Percentiles rank a stretch among this genome's conserved stretches.
Conservation (phyloP, 192 early-diverging fungal species). For the Entomortierella beljakovae region DNA sequence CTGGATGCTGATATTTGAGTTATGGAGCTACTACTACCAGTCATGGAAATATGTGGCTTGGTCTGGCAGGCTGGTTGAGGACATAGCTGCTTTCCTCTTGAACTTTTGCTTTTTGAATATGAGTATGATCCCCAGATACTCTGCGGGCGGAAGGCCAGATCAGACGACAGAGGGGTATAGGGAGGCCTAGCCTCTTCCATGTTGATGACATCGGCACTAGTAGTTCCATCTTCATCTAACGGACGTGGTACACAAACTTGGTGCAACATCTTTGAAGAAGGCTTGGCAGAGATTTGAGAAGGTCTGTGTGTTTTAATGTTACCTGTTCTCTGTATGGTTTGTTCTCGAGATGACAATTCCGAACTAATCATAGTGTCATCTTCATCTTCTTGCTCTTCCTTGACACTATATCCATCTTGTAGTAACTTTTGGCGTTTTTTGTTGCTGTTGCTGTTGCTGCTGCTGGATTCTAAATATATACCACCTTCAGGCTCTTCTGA, state of each 20-base stretch:
- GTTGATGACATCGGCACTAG: background rate
- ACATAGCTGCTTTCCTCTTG: background rate
- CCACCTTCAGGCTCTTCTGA: conserved; percentile 23
- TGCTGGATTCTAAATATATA: background rate
- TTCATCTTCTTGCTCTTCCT: background rate
- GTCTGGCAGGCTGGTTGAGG: too few species aligned
- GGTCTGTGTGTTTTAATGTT: too few species aligned
- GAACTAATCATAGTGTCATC: background rate
- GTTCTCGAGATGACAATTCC: background rate
- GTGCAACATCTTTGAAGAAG: background rate
- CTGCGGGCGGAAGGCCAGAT: conserved; percentile 17
- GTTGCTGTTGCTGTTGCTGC: too few species aligned
- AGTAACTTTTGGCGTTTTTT: too few species aligned
- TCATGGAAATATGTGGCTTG: background rate
- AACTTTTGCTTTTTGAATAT: conserved; percentile 9
- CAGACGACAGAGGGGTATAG: background rate
- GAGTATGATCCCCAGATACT: conserved; percentile 32
- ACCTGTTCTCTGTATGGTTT: background rate
- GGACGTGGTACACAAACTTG: too few species aligned
- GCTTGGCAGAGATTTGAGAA: background rate
- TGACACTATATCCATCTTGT: too few species aligned
- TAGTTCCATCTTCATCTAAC: too few species aligned
- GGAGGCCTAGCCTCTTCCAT: background rate
- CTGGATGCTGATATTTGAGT: background rate
- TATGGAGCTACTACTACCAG: background rate